Evolutionary conservation across 768 basidiomycete species (phyloP).

Genomic region (Pluteus cervinus): DNA sequence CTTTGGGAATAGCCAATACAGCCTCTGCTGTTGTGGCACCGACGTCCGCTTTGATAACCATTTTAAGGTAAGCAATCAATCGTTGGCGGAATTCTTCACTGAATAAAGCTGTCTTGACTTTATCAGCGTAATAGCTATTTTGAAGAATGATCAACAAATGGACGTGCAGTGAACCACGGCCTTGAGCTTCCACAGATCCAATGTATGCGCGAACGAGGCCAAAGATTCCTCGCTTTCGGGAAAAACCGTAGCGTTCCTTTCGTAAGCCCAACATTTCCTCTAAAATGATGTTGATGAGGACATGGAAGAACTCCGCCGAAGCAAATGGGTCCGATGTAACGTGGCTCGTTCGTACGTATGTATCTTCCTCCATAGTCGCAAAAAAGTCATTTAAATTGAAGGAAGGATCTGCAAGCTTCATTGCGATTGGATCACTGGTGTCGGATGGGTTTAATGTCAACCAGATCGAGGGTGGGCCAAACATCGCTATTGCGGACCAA

Average conservation of each 20-base stretch:
- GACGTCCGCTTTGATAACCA: conserved; percentile 26
- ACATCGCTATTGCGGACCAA: conserved; percentile 25
- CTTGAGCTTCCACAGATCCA: conserved; percentile 20
- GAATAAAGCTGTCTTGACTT: conserved; percentile 19
- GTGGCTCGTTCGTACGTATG: conserved; percentile 11
- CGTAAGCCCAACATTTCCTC: conserved; percentile 26
- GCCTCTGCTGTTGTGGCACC: too few relatives aligned
- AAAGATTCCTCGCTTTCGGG: conserved; percentile 22
- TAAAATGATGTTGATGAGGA: conserved; percentile 23
- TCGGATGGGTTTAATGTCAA: conserved; percentile 37
- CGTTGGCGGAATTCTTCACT: conserved; percentile 19
- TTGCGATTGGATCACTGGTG: conserved; percentile 35
- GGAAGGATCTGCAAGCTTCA: conserved; percentile 33
- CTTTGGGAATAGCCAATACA: too few relatives aligned
- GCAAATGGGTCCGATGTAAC: conserved; percentile 35
- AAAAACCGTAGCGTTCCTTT: conserved; percentile 6
- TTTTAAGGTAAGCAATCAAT: conserved; percentile 21
- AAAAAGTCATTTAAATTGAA: conserved; percentile 37
- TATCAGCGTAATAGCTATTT: conserved; percentile 19
- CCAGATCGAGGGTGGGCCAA: conserved; percentile 31
- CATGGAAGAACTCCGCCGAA: conserved; percentile 34
- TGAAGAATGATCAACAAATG: conserved; percentile 18
- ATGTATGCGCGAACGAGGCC: conserved; percentile 25
- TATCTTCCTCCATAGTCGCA: conserved; percentile 16
- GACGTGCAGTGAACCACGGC: neutral